Evolutionary conservation across 805 yeast genomes (phyloP), one percentile per base, ranked within the genome.

Genomic region (Candida patagonica): DNA sequence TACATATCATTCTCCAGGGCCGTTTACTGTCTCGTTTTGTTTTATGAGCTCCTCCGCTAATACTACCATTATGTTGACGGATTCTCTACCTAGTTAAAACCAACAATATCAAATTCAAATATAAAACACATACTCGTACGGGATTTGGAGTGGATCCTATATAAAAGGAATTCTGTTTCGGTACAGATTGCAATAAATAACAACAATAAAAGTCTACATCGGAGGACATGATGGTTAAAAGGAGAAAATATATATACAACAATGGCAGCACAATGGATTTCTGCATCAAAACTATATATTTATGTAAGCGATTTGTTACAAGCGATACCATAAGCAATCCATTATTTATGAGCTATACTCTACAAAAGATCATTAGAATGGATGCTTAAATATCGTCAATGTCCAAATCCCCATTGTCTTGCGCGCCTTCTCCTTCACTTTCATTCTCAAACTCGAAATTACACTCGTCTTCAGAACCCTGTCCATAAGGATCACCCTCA

Each of bases 391-490:
- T 88, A 67, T 92, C 97, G 66, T 89, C 97, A 59, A 92, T 88
- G 68, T 88, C 95, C 62, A 87, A 76, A 41, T 72, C 78, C 16
- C 29, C 38, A 31, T 42, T 34, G 37, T 73, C 78, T 35, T 58
- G 70, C 31, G 63, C 70, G 22, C 63, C 75, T 10, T 74, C 87
- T 41, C 74, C 83, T 44, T 76, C 87, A 49, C 83, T 86, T 46
- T 84, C 95, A 59, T 81, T 88, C 64, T 96, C 97, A 66, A 92
- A 92, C 70, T 89, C 97, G 66, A 89, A 87, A 76, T 89, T 89
- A 62, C 87, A 95, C 56, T 92, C 98, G 54, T 88, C 97, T 46
- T 88, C 97, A 36, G 87, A 94, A 53, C 87, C 97, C 62, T 79
- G 89, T 61, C 95, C 96, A 60, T 86, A 88, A 48, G 94, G 86